Base-by-base conservation (phyloP, 2,329 filamentous ascomycete genomes). In the Hymenoscyphus fructigenus region DNA sequence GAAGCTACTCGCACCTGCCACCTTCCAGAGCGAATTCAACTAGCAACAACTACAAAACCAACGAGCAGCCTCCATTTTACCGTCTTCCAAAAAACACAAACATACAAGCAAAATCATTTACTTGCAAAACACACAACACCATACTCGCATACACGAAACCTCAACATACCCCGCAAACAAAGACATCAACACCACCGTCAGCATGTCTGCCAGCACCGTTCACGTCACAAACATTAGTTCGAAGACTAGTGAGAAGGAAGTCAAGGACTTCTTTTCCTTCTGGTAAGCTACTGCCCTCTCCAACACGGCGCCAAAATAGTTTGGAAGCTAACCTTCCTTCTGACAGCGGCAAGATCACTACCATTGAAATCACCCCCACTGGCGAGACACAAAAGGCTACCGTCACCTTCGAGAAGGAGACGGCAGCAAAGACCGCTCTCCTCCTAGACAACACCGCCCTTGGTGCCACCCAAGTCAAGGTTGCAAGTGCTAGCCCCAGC, bases 251-350 rank as follows among this genome's bases (percentile, higher is more conserved):
- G 93, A 99, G 80, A 90, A 93, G 81, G 93, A 98, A 80, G 88
- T 99, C 74, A 88, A 88, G 76, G 93, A 97, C 77, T 99, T 99
- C 85, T 99, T 99, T 84, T 95, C 91, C 83, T 98, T 98, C 81
- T 90, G 87, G 92, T 94, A 84, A 77, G 86, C 17, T 56, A n/a
- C 23, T 23, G 29, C 34, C 47, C 28, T 28, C 34, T 34, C 44
- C 32, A 56, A 20, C n/a, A n/a, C 28, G n/a, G 55, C 32, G 76
- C 69, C 29, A 44, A 60, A 53, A 26, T 23, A 10, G 9, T 53
- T 10, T 14, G 47, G 47, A 53, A 53, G 47, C 20, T 53, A 28
- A 53, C 20, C 3, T 12, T 62, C 29, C 26, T 20, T 60, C 10
- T 60, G 12, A 38, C 76, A 95, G 92, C 77, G 95, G 95, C 78